Base-by-base conservation (phyloP, 495 filamentous ascomycete genomes). In the Tuber microsphaerosporum region DNA sequence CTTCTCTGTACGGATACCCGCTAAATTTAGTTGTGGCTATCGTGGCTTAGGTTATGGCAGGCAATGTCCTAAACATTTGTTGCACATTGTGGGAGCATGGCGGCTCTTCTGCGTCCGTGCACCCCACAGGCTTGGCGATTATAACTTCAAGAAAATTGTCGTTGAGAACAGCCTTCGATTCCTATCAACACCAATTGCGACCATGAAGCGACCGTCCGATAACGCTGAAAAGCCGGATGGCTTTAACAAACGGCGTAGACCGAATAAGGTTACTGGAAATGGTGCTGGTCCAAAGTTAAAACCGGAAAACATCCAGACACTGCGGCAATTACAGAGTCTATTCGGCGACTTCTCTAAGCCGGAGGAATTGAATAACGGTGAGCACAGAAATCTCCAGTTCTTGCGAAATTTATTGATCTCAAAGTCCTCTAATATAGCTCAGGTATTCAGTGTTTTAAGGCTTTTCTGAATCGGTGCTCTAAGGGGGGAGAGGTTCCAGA, bases 371-470 rank as follows among this genome's bases (percentile, higher is more conserved):
- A 77, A 81, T 26, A 75, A 75, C 70, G 75, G 80, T 81, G 42
- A 75, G 44, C 34, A 71, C 46, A 79, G 12, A 65, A 14, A 46
- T 14, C 12, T 65, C 56, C 56, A 19, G 56, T 34, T 65, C 56
- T 34, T 34, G 4, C 56, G 12, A 65, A 65, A 34, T 65, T 19
- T 17, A 34, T 34, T 31, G 26, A 16, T 31, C 31, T 4, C 56
- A 31, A 19, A 7, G 14, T 1, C 5, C 31, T 78, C 22, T 34
- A 20, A 71, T 65, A 34, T 2, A 48, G 72, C 65, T 37, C 34
- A 82, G 81, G 81, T 45, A 16, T 82, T 19, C 75, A 81, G n/a
- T 69, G 70, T 19, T 76, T 83, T 51, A 77, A 74, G 65, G 73
- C 69, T 8, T 83, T 83, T 45, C 71, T 79, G 26, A 71, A 69